Conservation (phyloP, 2,329 filamentous ascomycete genomes). For the Aureobasidium leucospermi region DNA sequence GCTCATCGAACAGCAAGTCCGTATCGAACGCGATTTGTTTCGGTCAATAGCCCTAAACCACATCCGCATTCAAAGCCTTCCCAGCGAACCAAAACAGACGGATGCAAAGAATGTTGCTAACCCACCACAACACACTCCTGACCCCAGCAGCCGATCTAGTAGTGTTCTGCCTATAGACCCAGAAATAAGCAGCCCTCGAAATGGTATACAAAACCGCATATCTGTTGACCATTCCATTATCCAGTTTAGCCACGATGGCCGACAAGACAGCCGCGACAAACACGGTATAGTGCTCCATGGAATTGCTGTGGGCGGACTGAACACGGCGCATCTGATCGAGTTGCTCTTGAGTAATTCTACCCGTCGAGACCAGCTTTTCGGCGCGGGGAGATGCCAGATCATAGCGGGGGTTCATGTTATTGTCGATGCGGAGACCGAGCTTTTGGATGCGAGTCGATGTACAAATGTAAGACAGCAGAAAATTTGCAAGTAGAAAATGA, state of each 20-base stretch:
- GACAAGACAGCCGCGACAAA: conserved; percentile 34
- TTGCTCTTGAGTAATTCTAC: conserved; percentile 37
- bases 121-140: conserved; percentile 37
- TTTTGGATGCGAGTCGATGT: conserved; percentile 40
- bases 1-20: too few species aligned
- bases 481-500: conserved; percentile 33
- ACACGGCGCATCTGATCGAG: conserved; percentile 38
- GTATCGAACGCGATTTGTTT: too few species aligned
- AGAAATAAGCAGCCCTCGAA: conserved; percentile 34
- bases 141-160: conserved; percentile 29
- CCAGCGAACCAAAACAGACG: conserved; percentile 30
- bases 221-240: conserved; percentile 29
- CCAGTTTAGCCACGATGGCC: conserved; percentile 34
- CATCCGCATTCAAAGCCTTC: conserved; percentile 22
- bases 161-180: conserved; percentile 35
- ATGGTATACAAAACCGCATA: conserved; percentile 35
- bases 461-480: conserved; percentile 38
- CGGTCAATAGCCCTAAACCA: too few species aligned
- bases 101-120: conserved; percentile 36
- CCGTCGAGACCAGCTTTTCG: conserved; percentile 31
- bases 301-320: conserved; percentile 41
- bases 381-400: conserved; percentile 30
- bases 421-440: conserved; percentile 37
- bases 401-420: conserved; percentile 40
- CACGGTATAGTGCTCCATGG: conserved; percentile 36